These are phyloP conservation scores for Murraya koenigii DNA, from an alignment of 345 rosid species.

Conservation along the genomic window DNA sequence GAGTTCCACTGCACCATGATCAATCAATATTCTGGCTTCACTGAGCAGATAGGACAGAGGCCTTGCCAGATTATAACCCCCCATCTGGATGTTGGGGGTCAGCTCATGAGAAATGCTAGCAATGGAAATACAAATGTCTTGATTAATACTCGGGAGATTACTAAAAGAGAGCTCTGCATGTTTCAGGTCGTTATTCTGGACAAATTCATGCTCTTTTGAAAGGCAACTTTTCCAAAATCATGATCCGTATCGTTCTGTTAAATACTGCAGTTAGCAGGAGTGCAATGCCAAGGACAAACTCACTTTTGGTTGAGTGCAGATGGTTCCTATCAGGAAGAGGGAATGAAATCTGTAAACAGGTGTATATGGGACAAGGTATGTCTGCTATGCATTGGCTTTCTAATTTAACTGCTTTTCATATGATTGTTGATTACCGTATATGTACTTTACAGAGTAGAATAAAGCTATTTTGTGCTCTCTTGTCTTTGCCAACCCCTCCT, in stretches of 20 bases:
- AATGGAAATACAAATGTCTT: conserved; percentile 62
- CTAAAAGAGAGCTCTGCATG: conserved; percentile 53
- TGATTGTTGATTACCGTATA: conserved; percentile 6
- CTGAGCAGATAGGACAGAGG: conserved; percentile 65
- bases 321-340: conserved; percentile 74
- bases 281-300: conserved; percentile 67
- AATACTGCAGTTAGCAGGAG: conserved; percentile 49
- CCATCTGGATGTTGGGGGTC: conserved; percentile 50
- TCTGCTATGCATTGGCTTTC: conserved; percentile 14
- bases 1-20: conserved; percentile 6
- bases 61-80: conserved; percentile 77
- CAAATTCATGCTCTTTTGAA: conserved; percentile 8
- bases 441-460: conserved; percentile 41
- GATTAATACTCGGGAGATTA: conserved; percentile 73
- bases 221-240: not conserved
- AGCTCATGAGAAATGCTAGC: conserved; percentile 47
- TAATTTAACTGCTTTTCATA: conserved; percentile 5
- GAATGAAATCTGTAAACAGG: conserved; percentile 51
- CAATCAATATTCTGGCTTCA: conserved; percentile 15
- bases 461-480: conserved; percentile 38
- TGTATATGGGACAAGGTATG: conserved; percentile 67
- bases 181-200: conserved; percentile 53
- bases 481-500: conserved; percentile 70
- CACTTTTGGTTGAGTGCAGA: conserved; percentile 64
- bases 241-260: conserved; percentile 12